These are phyloP conservation scores for Pittosporum tobira DNA, from an alignment of 129 eudicot genomes.

Conservation along the genomic window DNA sequence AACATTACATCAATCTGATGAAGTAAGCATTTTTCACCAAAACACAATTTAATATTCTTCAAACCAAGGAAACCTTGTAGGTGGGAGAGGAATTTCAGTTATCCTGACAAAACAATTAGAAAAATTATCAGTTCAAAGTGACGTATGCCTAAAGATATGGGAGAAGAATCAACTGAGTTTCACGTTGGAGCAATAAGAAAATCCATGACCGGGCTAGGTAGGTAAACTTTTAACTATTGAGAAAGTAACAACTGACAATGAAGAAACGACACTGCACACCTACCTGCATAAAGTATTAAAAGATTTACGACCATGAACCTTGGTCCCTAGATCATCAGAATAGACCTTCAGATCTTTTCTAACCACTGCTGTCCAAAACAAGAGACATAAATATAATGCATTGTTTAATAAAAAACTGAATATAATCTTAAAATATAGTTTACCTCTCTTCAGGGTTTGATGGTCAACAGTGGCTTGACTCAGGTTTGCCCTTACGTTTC, in stretches of 20 bases:
- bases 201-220: not conserved
- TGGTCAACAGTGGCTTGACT: conserved; percentile 12
- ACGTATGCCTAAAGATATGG: not conserved
- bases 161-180: not conserved
- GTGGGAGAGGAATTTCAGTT: conserved; percentile 32
- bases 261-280: not conserved
- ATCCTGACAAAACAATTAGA: conserved; percentile 27
- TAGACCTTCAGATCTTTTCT: conserved; percentile 30
- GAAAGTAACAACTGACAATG: not conserved
- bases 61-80: conserved; percentile 46
- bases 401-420: not conserved
- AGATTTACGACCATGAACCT: conserved; percentile 28
- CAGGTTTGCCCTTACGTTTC: conserved; percentile 13
- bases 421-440: not conserved
- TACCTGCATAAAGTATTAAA: conserved; percentile 31
- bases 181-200: not conserved
- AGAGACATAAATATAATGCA: not conserved
- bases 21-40: not conserved
- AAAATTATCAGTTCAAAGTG: conserved; percentile 3
- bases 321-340: conserved; percentile 28
- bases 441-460: conserved; percentile 21
- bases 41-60: conserved; percentile 4
- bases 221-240: not conserved
- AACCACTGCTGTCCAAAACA: conserved; percentile 17
- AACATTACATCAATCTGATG: conserved; percentile 10